Conservation (phyloP, 2,329 filamentous ascomycete species). For the Sphaerulina musiva region DNA sequence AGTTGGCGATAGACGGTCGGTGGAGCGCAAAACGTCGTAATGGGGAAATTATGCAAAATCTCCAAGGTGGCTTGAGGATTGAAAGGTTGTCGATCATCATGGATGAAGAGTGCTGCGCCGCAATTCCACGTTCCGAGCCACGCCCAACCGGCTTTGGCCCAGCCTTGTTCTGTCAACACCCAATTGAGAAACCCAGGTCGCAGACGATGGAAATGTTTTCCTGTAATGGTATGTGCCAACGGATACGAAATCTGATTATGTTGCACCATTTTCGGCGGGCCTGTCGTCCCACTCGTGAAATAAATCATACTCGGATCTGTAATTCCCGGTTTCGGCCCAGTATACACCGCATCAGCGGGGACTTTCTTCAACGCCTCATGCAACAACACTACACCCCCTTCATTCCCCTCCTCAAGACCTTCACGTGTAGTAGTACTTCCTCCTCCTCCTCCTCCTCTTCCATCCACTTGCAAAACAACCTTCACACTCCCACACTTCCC, state of each 20-base stretch:
- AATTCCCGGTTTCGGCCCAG: slow-evolving; percentile 23
- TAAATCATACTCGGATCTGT: slow-evolving; percentile 35
- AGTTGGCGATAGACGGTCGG: slow-evolving; percentile 39
- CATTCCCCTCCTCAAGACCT: slow-evolving; percentile 7
- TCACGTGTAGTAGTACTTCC: not conserved
- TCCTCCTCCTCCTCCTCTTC: not conserved
- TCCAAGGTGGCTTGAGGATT: slow-evolving; percentile 29
- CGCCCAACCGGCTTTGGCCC: slow-evolving; percentile 41
- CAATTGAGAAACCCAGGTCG: slow-evolving; percentile 35
- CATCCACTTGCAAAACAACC: slow-evolving; percentile 32
- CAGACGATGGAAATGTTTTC: slow-evolving; percentile 36
- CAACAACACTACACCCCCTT: slow-evolving; percentile 24
- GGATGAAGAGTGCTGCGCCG: slow-evolving; percentile 38
- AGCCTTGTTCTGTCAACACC: slow-evolving; percentile 40
- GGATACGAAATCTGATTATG: slow-evolving; percentile 40
- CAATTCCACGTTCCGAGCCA: slow-evolving; percentile 39
- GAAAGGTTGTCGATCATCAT: slow-evolving; percentile 37
- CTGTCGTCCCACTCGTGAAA: slow-evolving; percentile 39
- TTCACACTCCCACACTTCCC: slow-evolving; percentile 31
- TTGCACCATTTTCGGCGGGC: slow-evolving; percentile 39
- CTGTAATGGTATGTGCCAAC: slow-evolving; percentile 37
- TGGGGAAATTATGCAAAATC: slow-evolving; percentile 35
- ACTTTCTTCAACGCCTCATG: slow-evolving; percentile 25
- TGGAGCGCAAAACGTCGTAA: slow-evolving; percentile 39
- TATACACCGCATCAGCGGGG: slow-evolving; percentile 22